These are phyloP conservation scores for Lachnellula hyalina DNA, from an alignment of 2,329 filamentous ascomycete species.

Conservation along the genomic window DNA sequence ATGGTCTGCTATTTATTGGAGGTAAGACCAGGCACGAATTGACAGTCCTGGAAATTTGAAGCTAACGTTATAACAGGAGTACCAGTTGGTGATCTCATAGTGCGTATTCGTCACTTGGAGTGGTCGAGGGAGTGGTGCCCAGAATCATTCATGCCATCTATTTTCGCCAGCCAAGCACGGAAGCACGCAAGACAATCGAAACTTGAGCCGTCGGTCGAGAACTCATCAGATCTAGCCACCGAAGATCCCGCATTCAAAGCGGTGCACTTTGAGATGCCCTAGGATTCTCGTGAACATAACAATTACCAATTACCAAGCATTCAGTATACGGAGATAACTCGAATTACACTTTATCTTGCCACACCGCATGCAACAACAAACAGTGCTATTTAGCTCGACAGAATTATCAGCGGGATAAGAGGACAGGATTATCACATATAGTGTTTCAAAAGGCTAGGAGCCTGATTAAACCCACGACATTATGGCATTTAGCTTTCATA, in stretches of 20 bases:
- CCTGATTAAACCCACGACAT: background rate
- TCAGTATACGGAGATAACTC: background rate
- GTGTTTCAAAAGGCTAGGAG: background rate
- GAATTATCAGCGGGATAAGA: background rate
- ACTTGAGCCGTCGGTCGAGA: background rate
- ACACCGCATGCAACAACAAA: background rate
- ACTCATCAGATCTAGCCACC: background rate
- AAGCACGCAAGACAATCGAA: conserved; percentile 1
- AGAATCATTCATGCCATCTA: background rate
- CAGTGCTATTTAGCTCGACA: background rate
- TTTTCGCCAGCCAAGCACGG: conserved; percentile 3
- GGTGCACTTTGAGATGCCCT: background rate
- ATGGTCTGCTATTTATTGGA: conserved; percentile 15
- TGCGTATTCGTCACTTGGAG: conserved; percentile 3
- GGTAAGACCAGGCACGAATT: conserved; percentile 9
- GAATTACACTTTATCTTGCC: background rate
- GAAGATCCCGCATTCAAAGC: background rate
- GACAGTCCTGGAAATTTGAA: background rate
- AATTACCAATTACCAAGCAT: background rate
- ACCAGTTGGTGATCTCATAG: conserved; percentile 2
- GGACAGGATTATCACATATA: background rate
- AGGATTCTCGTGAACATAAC: background rate
- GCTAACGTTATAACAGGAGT: conserved; percentile 2
- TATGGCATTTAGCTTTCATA: background rate
- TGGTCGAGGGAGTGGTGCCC: conserved; percentile 1